Evolutionary conservation across 2,329 filamentous ascomycete genomes (phyloP), one percentile per base, ranked within the genome.

Genomic region (Talaromyces sp.): DNA sequence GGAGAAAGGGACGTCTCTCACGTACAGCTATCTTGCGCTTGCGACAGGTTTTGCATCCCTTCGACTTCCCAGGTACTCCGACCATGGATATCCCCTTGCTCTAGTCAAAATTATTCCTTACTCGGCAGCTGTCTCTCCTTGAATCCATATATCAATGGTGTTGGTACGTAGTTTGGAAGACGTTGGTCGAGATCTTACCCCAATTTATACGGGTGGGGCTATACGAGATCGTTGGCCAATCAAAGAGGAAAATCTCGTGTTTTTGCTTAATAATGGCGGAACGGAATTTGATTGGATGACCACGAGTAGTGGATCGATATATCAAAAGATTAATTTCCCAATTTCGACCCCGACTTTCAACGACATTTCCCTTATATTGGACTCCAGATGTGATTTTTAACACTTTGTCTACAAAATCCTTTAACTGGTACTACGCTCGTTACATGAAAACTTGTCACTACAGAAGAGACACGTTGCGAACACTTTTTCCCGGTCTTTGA

Each of bases 31-130:
- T 72, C 62, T 72, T 73, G 45, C 72, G 69, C 63, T 71, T 68
- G 59, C 70, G 68, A 65, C 72, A 73, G 25, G 72, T 72, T 34
- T 61, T 68, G 64, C 72, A 73, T n/a, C 71, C 72, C 65, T 72
- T 72, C n/a, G 69, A 70, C 63, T 64, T 66, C 31, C 72, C 68
- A 19, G 72, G 63, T 10, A 73, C 70, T 11, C 72, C 72, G 17
- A 73, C 72, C 72, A 73, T 73, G 19, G 49, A 27, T 31, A 27
- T 19, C 11, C 58, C 11, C 1, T 45, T 34, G 15, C 11, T 36
- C 31, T 45, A 4, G 36, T 17, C 22, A 45, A 19, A 6, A 15
- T 8, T 13, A 5, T 19, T 11, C 6, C 29, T 15, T 13, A 31
- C 3, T n/a, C 10, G 2, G 25, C 17, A 25, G 15, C 19, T 8